Conservation (phyloP, 2,329 filamentous ascomycete genomes). For the Aureobasidium lini region DNA sequence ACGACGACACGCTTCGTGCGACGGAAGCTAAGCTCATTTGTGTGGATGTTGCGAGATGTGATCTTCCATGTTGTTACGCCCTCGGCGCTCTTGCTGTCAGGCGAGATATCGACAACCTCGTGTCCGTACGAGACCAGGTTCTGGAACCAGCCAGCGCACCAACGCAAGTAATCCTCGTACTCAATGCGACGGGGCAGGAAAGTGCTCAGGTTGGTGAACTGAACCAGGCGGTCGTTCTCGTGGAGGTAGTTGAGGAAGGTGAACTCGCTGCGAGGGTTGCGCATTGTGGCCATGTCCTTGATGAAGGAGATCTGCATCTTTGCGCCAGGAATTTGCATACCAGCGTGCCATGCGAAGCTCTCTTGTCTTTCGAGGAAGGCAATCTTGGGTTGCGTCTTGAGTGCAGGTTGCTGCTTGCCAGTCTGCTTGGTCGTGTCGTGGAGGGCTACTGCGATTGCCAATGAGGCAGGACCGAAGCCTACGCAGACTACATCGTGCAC, state of each 20-base stretch:
- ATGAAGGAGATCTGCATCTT: constrained; percentile 98
- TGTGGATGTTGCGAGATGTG: constrained; percentile 53
- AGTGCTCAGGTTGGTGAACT: constrained; percentile 85
- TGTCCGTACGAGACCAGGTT: constrained; percentile 66
- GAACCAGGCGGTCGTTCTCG: constrained; percentile 68
- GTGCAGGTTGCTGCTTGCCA: constrained; percentile 19
- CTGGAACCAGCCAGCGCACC: constrained; percentile 77
- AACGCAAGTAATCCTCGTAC: constrained; percentile 92
- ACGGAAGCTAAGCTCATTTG: constrained; percentile 47
- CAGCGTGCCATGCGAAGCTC: constrained; percentile 84
- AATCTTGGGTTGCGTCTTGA: constrained; percentile 54
- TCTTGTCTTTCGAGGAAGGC: constrained; percentile 82
- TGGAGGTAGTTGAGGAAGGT: constrained; percentile 95
- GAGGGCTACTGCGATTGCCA: constrained; percentile 82
- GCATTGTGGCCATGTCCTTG: constrained; percentile 86
- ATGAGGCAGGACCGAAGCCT: constrained; percentile 85
- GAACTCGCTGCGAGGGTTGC: constrained; percentile 82
- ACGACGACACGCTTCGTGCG: constrained; percentile 63
- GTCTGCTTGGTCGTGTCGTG: constrained; percentile 59
- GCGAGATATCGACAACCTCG: constrained; percentile 63
- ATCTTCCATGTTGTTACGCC: constrained; percentile 61
- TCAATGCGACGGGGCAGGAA: constrained; percentile 81
- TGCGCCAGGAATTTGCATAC: constrained; percentile 87
- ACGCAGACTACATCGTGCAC: constrained; percentile 82
- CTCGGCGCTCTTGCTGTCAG: constrained; percentile 40